These are phyloP conservation scores for Aspergillus calidoustus DNA, from an alignment of 2,329 filamentous ascomycete species.

Conservation along the genomic window DNA sequence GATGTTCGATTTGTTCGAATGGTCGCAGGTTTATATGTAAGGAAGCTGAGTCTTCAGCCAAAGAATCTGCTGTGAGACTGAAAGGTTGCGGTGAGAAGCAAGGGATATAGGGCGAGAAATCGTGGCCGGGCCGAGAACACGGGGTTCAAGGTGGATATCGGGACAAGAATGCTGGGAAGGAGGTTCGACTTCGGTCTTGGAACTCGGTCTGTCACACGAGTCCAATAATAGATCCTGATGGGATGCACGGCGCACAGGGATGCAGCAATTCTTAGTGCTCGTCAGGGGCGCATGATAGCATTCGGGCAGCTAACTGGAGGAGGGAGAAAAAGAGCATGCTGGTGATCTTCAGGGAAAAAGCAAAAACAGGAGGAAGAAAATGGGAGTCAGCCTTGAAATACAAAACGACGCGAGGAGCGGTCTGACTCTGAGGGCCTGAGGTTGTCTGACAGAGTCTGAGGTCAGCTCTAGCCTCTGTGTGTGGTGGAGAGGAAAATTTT, in stretches of 20 bases:
- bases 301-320: conserved; percentile 27
- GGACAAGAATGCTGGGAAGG: conserved; percentile 2
- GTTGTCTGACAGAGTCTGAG: conserved; percentile 21
- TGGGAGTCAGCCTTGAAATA: conserved; percentile 16
- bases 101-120: conserved; percentile 8
- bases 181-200: conserved; percentile 5
- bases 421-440: background rate
- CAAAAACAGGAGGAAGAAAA: conserved; percentile 5
- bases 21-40: conserved; percentile 6
- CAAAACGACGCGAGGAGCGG: conserved; percentile 13
- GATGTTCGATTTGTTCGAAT: conserved; percentile 2
- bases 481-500: conserved; percentile 21
- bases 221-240: conserved; percentile 10
- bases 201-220: conserved; percentile 18
- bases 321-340: conserved; percentile 19
- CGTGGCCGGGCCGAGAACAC: conserved; percentile 18
- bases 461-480: conserved; percentile 16
- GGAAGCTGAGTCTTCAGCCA: conserved; percentile 4
- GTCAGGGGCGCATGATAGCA: conserved; percentile 28
- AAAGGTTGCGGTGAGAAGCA: conserved; percentile 13
- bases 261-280: conserved; percentile 22
- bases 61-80: conserved; percentile 6
- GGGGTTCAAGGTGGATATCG: conserved; percentile 12
- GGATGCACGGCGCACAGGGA: conserved; percentile 20
- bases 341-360: conserved; percentile 8